These are phyloP conservation scores for Alternaria conjuncta DNA, from an alignment of 2,329 filamentous ascomycete species.

Conservation along the genomic window DNA sequence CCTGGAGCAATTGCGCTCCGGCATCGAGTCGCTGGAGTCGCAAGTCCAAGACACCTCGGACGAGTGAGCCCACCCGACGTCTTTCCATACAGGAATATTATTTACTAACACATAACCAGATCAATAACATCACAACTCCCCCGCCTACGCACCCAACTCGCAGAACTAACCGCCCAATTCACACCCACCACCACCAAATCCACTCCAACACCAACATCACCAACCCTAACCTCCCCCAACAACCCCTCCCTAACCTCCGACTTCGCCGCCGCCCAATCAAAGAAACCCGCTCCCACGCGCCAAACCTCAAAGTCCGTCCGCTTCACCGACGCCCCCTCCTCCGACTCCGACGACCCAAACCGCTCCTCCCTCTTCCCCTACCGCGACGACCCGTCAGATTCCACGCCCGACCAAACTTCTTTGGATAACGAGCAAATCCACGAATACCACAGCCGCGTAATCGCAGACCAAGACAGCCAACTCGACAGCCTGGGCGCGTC, in stretches of 20 bases:
- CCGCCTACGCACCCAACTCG: constrained; percentile 74
- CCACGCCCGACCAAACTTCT: constrained; percentile 58
- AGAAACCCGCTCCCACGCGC: constrained; percentile 34
- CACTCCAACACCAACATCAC: constrained; percentile 44
- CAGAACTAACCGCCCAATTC: constrained; percentile 80
- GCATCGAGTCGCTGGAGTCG: constrained; percentile 72
- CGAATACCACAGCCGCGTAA: constrained; percentile 77
- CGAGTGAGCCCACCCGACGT: constrained; percentile 49
- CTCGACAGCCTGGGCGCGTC: constrained; percentile 77
- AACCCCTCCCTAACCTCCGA: constrained; percentile 46
- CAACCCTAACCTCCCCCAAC: constrained; percentile 54
- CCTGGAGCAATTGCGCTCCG: constrained; percentile 82
- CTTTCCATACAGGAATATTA: neutral
- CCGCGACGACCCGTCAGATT: constrained; percentile 68
- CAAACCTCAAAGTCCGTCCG: constrained; percentile 75
- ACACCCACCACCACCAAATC: constrained; percentile 59
- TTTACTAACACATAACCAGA: constrained; percentile 17
- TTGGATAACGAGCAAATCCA: constrained; percentile 87
- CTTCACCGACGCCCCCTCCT: constrained; percentile 70
- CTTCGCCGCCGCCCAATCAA: constrained; percentile 46
- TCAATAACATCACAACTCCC: constrained; percentile 63
- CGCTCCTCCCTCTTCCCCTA: constrained; percentile 71
- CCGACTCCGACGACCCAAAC: constrained; percentile 49
- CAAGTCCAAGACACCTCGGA: constrained; percentile 67
- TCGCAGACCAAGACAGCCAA: constrained; percentile 91